Percentiles rank a stretch among this genome's conserved stretches.
phyloP scores from a whole-genome alignment of 1,284 basidiomycete genomes.

The Vanrija sp. region DNA sequence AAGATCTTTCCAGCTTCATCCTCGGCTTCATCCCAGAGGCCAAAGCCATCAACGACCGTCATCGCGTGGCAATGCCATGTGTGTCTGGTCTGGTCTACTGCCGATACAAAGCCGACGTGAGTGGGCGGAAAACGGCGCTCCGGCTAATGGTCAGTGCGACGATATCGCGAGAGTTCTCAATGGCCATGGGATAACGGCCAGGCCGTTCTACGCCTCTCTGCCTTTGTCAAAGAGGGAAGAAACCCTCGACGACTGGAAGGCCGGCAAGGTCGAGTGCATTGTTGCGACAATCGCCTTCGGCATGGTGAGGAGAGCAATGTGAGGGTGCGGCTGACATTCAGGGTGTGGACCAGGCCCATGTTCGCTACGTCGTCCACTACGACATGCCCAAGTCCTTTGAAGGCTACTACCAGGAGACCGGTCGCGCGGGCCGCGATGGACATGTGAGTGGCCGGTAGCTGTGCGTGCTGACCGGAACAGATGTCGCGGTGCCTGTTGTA shows the following conservation, averaged over 20 bases:
- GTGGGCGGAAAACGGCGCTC: neutral
- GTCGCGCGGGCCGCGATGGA: slow-evolving; percentile 79
- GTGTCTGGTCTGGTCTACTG: slow-evolving; percentile 80
- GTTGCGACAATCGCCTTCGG: slow-evolving; percentile 76
- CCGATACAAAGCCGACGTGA: slow-evolving; percentile 46
- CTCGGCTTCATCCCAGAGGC: slow-evolving; percentile 28
- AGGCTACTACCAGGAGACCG: slow-evolving; percentile 89
- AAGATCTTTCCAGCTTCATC: slow-evolving; percentile 65
- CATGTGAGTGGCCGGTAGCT: slow-evolving; percentile 52
- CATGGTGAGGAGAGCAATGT: slow-evolving; percentile 47
- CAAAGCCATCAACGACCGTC: slow-evolving; percentile 15
- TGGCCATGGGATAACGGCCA: slow-evolving; percentile 62
- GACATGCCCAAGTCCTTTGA: slow-evolving; percentile 79
- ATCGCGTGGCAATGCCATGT: slow-evolving; percentile 40
- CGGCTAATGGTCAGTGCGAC: slow-evolving; percentile 8
- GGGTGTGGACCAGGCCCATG: slow-evolving; percentile 79
- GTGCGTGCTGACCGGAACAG: slow-evolving; percentile 47
- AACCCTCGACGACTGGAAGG: slow-evolving; percentile 59
- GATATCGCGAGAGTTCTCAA: slow-evolving; percentile 59
- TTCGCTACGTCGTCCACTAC: slow-evolving; percentile 58
- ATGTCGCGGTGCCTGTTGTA: slow-evolving; percentile 73
- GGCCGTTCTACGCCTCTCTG: slow-evolving; percentile 68
- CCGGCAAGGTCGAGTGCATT: slow-evolving; percentile 47
- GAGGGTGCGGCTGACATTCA: slow-evolving; percentile 29
- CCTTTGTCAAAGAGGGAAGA: slow-evolving; percentile 53